A percentile compares a stretch with the other conserved stretches of the same genome.
Evolutionary conservation across 176 grass and related monocot species (phyloP).

Genomic region (Oropetium thomaeum): DNA sequence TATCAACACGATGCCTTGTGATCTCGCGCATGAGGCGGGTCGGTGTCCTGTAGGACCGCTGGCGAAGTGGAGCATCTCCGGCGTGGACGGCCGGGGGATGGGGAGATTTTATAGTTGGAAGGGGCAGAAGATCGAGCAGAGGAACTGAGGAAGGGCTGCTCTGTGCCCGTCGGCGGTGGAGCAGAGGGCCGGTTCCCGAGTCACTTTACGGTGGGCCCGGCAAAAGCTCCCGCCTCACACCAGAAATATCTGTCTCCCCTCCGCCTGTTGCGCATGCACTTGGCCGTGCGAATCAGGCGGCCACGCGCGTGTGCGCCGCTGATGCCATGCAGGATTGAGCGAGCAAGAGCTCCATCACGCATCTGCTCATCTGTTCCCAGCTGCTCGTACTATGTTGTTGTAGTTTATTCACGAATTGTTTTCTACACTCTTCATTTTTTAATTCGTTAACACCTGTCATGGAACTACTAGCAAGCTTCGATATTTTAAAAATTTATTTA

Average conservation of each 20-base stretch:
- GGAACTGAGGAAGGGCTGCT: not conserved
- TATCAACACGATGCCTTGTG: not conserved
- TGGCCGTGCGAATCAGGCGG: constrained; percentile 16
- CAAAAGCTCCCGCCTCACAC: constrained; percentile 3
- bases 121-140: not conserved
- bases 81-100: not conserved
- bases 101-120: constrained; percentile 18
- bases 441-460: no score
- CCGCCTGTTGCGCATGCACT: constrained; percentile 10
- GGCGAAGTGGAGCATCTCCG: constrained; percentile 6
- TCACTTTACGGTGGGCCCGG: not conserved
- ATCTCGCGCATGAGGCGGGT: not conserved
- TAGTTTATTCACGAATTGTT: no score
- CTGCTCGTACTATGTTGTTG: no score
- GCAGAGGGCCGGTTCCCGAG: not conserved
- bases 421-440: no score
- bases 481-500: no score
- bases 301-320: not conserved
- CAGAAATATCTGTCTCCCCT: constrained; percentile 38
- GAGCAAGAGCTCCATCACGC: no score
- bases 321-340: not conserved
- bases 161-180: constrained; percentile 30
- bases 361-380: no score
- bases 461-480: no score
- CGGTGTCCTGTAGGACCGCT: not conserved